Evolutionary conservation across 441 rosid species (phyloP), one percentile per base, ranked within the genome.

Genomic region (Pelargonium myrrhifolium): DNA sequence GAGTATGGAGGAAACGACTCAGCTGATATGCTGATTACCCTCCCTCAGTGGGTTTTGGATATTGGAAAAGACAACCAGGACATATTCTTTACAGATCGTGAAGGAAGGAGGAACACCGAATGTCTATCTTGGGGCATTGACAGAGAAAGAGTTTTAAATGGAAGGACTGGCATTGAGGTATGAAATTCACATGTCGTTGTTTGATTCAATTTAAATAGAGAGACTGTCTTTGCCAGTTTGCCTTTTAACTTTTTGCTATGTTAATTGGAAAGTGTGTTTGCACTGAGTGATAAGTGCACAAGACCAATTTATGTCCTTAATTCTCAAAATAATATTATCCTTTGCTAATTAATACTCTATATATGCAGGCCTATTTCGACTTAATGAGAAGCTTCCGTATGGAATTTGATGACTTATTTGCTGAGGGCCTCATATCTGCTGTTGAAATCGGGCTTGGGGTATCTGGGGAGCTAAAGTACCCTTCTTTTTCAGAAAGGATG

Each of bases 341-440:
- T 18, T 77, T 65, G 62, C 64, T 68, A 21, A 20, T 71, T 72
- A 15, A 62, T 17, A 42, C 74, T 72, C 31, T 68, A 49, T 74
- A 20, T 67, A 7, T 67, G 65, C 75, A 86, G 90, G 93, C 84
- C 10, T 88, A 86, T 77, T 86, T 86, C 79, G 93, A 88, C 77
- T 82, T 88, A 64, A 83, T 88, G 93, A 88, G 93, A 88, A 88
- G 90, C 79, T 88, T 88, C 70, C 79, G 93, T 61, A 79, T 85
- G 66, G 93, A 86, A 73, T 88, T 88, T 55, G 89, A 86, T 70
- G 85, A 86, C 72, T 73, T 86, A 65, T 88, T 88, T 78, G 78
- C 47, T 35, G 87, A 81, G 68, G 87, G 93, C 39, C 64, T 83
- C 66, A 75, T 88, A 73, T 67, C 87, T 75, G 86, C 86, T 5